A percentile compares a stretch with the other conserved stretches of the same genome.
Conservation (phyloP, 1,284 basidiomycete species). For the Cutaneotrichosporon cutaneum region DNA sequence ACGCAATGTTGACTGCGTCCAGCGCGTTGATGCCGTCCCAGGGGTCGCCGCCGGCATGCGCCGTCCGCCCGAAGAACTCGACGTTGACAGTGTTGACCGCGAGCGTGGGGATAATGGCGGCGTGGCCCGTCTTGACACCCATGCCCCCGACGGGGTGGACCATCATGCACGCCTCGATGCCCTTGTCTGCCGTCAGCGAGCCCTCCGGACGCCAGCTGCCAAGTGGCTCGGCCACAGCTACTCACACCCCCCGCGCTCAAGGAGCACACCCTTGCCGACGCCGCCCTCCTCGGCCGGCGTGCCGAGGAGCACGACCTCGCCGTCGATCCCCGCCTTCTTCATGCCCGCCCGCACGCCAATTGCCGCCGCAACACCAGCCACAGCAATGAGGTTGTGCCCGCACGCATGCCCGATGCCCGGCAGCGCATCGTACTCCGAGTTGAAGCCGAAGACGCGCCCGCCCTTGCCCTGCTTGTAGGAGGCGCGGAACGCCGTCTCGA, state of each 20-base stretch:
- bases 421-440: conserved; percentile 59
- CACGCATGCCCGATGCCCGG: conserved; percentile 70
- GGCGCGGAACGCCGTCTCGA: conserved; percentile 64
- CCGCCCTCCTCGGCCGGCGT: conserved; percentile 84
- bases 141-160: conserved; percentile 24
- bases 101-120: conserved; percentile 31
- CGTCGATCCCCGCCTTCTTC: conserved; percentile 64
- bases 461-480: conserved; percentile 61
- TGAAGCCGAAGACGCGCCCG: conserved; percentile 64
- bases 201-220: too few relatives aligned
- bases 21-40: conserved; percentile 77
- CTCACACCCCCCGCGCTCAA: conserved; percentile 76
- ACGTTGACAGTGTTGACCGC: conserved; percentile 34
- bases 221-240: neutral
- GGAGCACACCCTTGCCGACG: conserved; percentile 70
- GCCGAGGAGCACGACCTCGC: conserved; percentile 73
- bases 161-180: conserved; percentile 35
- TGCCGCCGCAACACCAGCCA: conserved; percentile 73
- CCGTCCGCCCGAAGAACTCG: conserved; percentile 55
- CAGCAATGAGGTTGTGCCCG: conserved; percentile 83
- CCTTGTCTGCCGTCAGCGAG: conserved; percentile 22
- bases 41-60: conserved; percentile 62
- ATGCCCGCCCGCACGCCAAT: conserved; percentile 68
- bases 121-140: conserved; percentile 9
- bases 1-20: conserved; percentile 78